Conservation (phyloP, 1,139 yeast species). For the Suzukiozyma palmioleophila region DNA sequence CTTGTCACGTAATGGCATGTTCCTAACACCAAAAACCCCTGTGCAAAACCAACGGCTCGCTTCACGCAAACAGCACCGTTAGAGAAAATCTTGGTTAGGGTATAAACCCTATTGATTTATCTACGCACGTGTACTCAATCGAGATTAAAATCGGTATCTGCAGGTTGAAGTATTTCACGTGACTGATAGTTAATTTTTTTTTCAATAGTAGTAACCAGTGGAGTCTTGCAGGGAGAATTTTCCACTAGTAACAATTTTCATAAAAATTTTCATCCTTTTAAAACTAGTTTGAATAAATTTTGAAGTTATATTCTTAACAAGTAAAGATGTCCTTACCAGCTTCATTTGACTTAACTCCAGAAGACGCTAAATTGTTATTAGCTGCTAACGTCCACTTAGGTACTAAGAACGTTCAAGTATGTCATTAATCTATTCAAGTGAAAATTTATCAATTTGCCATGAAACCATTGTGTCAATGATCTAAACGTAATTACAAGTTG, state of each 20-base stretch:
- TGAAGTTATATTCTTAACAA: slow-evolving; percentile 1
- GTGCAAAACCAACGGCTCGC: no score
- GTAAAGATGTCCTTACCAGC: slow-evolving; percentile 75
- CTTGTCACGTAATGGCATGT: no score
- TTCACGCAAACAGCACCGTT: no score
- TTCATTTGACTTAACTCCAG: slow-evolving; percentile 91
- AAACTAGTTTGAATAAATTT: slow-evolving; percentile 1
- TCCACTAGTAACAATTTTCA: slow-evolving; percentile 1
- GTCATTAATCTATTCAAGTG: slow-evolving; percentile 21
- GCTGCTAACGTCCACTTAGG: slow-evolving; percentile 99
- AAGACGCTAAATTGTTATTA: slow-evolving; percentile 98
- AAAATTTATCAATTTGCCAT: neutral
- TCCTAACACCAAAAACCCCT: no score
- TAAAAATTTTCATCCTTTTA: slow-evolving; percentile 1
- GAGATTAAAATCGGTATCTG: no score
- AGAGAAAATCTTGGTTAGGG: no score
- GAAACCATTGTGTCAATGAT: no score
- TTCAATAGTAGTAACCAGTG: neutral
- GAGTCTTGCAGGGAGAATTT: slow-evolving; percentile 2
- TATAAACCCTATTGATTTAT: no score
- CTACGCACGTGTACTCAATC: no score
- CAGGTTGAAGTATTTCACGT: neutral
- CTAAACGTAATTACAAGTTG: no score
- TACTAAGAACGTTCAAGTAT: slow-evolving; percentile 98
- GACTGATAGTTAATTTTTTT: neutral